Percentiles rank a stretch among this genome's conserved stretches.
These are phyloP conservation scores for Monilinia aucupariae DNA, from an alignment of 2,329 filamentous ascomycete genomes.

Conservation along the genomic window DNA sequence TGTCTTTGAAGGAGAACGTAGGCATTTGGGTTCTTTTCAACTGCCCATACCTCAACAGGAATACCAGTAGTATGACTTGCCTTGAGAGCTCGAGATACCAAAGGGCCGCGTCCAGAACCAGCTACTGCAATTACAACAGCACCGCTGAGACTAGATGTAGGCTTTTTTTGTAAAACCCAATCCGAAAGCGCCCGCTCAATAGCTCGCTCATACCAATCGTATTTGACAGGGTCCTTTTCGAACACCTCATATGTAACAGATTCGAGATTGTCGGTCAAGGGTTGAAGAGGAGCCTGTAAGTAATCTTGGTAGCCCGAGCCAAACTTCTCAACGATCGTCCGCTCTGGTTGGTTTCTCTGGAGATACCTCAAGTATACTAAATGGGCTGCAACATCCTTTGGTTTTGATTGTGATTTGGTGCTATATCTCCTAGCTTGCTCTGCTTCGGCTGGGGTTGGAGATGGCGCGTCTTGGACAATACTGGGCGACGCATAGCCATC, in stretches of 20 bases:
- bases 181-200: conserved; percentile 75
- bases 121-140: conserved; percentile 84
- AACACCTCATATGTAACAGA: conserved; percentile 98
- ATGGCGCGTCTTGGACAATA: conserved; percentile 37
- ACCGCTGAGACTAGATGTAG: conserved; percentile 65
- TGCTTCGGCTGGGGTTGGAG: conserved; percentile 63
- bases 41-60: conserved; percentile 77
- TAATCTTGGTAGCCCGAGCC: conserved; percentile 85
- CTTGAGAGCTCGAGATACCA: conserved; percentile 79
- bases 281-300: conserved; percentile 89
- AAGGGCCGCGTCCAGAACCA: conserved; percentile 84
- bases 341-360: conserved; percentile 71
- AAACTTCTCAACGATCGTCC: conserved; percentile 58
- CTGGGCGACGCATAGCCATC: conserved; percentile 39
- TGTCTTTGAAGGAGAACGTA: conserved; percentile 87
- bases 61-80: conserved; percentile 74
- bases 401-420: conserved; percentile 41
- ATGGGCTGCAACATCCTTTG: conserved; percentile 56
- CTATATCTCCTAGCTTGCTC: conserved; percentile 42
- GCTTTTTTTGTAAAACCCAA: conserved; percentile 66
- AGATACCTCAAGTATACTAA: conserved; percentile 79
- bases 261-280: conserved; percentile 91
- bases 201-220: conserved; percentile 88
- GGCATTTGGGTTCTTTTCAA: conserved; percentile 98
- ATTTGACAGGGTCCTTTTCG: conserved; percentile 97